These are phyloP conservation scores for Cladosporium sp. DNA, from an alignment of 2,329 filamentous ascomycete species.

Conservation along the genomic window DNA sequence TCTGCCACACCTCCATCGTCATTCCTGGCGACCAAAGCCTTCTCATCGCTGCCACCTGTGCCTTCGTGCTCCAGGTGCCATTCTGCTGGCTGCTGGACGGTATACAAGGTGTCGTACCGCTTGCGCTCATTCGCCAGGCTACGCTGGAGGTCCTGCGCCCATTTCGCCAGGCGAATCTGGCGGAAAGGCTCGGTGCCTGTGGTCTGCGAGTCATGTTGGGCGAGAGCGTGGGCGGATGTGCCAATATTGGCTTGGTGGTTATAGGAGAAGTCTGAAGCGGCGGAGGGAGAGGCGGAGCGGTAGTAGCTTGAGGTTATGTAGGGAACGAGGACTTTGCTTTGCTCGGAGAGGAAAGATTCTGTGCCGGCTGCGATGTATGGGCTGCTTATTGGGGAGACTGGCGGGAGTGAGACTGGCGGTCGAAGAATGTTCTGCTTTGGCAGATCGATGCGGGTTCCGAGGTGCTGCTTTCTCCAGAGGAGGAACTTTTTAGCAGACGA, in stretches of 20 bases:
- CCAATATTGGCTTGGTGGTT: background rate
- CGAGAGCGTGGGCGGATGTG: conserved; percentile 53
- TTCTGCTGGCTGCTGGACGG: conserved; percentile 55
- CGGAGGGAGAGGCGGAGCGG: conserved; percentile 37
- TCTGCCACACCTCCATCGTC: conserved; percentile 17
- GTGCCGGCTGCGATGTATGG: conserved; percentile 27
- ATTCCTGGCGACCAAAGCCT: conserved; percentile 23
- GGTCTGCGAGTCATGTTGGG: conserved; percentile 40
- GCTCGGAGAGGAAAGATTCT: conserved; percentile 30
- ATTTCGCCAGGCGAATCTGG: conserved; percentile 73
- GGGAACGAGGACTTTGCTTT: conserved; percentile 36
- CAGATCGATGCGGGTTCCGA: conserved; percentile 28
- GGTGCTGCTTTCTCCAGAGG: conserved; percentile 58
- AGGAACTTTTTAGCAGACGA: conserved; percentile 79
- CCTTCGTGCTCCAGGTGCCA: conserved; percentile 63
- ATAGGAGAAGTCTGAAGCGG: conserved; percentile 15
- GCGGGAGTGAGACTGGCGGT: conserved; percentile 26
- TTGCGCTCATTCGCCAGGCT: conserved; percentile 73
- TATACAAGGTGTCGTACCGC: conserved; percentile 56
- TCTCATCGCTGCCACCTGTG: conserved; percentile 49
- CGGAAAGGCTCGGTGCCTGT: conserved; percentile 57
- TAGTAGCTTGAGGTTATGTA: conserved; percentile 34
- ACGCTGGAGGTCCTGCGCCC: conserved; percentile 78
- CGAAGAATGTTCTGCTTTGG: conserved; percentile 29
- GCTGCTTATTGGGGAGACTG: conserved; percentile 17